These are phyloP conservation scores for Phytopythium boreale DNA, from an alignment of 352 stramenopile species.

Conservation along the genomic window DNA sequence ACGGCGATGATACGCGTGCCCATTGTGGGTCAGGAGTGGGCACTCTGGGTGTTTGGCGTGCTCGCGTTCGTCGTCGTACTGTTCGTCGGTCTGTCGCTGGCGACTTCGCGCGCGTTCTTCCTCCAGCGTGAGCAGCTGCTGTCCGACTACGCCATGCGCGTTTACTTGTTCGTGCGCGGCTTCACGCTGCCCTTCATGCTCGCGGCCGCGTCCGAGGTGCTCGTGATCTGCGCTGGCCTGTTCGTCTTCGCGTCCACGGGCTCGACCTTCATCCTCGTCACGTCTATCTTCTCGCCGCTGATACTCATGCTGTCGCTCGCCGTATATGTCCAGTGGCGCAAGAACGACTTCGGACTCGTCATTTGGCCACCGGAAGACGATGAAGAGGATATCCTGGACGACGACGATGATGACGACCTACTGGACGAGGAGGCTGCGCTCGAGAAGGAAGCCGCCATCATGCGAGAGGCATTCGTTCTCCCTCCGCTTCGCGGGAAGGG, in stretches of 20 bases:
- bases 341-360: slow-evolving; percentile 84
- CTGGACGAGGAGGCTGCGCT: slow-evolving; percentile 64
- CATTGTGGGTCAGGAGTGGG: slow-evolving; percentile 64
- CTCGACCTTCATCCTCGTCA: slow-evolving; percentile 78
- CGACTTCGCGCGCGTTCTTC: slow-evolving; percentile 79
- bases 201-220: slow-evolving; percentile 67
- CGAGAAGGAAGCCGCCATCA: slow-evolving; percentile 70
- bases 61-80: slow-evolving; percentile 81
- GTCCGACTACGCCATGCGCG: slow-evolving; percentile 67
- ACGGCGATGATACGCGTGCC: slow-evolving; percentile 39
- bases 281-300: slow-evolving; percentile 69
- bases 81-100: slow-evolving; percentile 66
- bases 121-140: slow-evolving; percentile 76
- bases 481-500: slow-evolving; percentile 66
- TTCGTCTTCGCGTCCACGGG: slow-evolving; percentile 79
- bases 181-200: slow-evolving; percentile 80
- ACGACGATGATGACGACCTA: slow-evolving; percentile 57
- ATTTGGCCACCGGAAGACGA: slow-evolving; percentile 80
- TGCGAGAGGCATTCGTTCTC: slow-evolving; percentile 77
- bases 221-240: slow-evolving; percentile 77
- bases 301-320: slow-evolving; percentile 75
- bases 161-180: slow-evolving; percentile 65
- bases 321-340: slow-evolving; percentile 72
- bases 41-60: slow-evolving; percentile 85
- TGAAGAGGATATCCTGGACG: slow-evolving; percentile 74